Evolutionary conservation across 2,329 filamentous ascomycete genomes (phyloP), one percentile per base, ranked within the genome.

Genomic region (Elsinoe australis): DNA sequence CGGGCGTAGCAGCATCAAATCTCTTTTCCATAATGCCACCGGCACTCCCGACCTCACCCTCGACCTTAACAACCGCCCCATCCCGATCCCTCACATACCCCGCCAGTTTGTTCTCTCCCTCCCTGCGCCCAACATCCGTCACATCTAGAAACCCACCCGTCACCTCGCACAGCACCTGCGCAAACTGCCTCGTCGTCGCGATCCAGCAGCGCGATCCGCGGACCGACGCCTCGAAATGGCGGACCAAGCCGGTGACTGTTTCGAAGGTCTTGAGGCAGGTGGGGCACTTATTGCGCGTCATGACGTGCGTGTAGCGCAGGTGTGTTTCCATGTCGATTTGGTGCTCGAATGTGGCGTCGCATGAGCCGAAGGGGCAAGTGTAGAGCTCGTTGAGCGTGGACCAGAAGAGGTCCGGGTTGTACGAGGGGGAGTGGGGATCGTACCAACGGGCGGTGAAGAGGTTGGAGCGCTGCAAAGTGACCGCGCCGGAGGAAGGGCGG

Each of bases 331-430:
- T 58, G 5, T 67, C 62, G 38, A 17, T 29, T 19, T 51, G 52
- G 10, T 51, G 58, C 1, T 50, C 48, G 46, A 63, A 65, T 26
- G 62, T 59, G 26, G 58, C 35, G 9, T 65, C 62, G 70, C 80
- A 83, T 2, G 59, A 55, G 1, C 55, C 53, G 49, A 74, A 70
- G 0, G 79, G 79, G 48, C 80, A 83, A 47, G 61, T 66, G 63
- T 70, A 83, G 41, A 64, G 67, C 36, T 64, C 58, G 1, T 67
- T 63, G 22, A 69, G 60, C 0, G 60, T 46, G 32, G 72, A 64
- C 49, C 59, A 70, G 64, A 79, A 81, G 4, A 64, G 61, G 1
- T 66, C 61, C 1, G 68, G 60, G 33, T 73, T 68, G 61, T 76
- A 82, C 7, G 66, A 61, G 0, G 60, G 61, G 42, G 70, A 66